Evolutionary conservation across 192 early-diverging fungal species (phyloP), one percentile per base, ranked within the genome.

Genomic region (Pecoramyces ruminantium): DNA sequence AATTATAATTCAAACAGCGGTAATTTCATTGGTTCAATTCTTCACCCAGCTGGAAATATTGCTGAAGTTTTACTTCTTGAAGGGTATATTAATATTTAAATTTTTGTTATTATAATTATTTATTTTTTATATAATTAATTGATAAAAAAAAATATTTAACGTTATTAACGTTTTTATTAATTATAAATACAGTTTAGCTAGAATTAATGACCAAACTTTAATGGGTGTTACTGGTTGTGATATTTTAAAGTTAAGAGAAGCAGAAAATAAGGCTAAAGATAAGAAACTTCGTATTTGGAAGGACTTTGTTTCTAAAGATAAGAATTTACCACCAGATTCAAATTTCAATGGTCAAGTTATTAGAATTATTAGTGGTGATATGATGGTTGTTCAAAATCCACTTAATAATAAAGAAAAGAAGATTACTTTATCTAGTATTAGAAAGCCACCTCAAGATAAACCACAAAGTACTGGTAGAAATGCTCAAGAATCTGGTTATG

Each of bases 11-110:
- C 88, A n/a, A 89, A 87, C 78, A 84, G 85, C 79, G 92, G 92
- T 79, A 88, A 86, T 78, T 96, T 99, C 83, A 87, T 93, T 40
- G 96, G 94, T 18, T 82, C 90, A 6, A 86, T 99, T 4, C 84
- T 88, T 39, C 94, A 95, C 86, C 93, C 95, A 18, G 93, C 90
- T 12, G 96, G 96, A 78, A 95, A 95, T 83, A 99, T 99, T 85
- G 90, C 94, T 40, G 96, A 98, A 84, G 92, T 91, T 29, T 86
- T 99, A 30, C 84, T 99, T 28, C 79, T 86, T 18, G 90, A 89
- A 81, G 95, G 94, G 42, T 51, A 51, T 21, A 21, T 25, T n/a
- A n/a, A n/a, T n/a, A n/a, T n/a, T n/a, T n/a, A n/a, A n/a, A n/a
- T n/a, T n/a, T n/a, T n/a, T n/a, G n/a, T n/a, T n/a, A n/a, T n/a